Percentiles rank a stretch among this genome's conserved stretches.
These are phyloP conservation scores for Dryadomyces sulphureus DNA, from an alignment of 2,329 filamentous ascomycete species.

Conservation along the genomic window DNA sequence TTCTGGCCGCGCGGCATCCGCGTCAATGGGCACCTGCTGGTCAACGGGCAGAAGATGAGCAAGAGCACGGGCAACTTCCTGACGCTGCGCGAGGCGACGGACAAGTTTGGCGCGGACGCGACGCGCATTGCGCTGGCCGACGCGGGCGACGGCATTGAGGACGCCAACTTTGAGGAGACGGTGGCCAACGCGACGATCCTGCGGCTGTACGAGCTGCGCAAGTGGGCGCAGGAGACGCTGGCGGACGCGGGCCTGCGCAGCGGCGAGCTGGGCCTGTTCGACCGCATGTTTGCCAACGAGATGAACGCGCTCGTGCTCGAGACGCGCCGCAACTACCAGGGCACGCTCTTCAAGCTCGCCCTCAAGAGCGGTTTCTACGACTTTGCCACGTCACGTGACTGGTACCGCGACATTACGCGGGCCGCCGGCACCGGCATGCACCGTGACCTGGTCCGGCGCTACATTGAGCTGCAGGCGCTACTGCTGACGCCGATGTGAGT, in stretches of 20 bases:
- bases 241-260: slow-evolving; percentile 31
- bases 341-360: slow-evolving; percentile 73
- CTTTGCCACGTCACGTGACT: slow-evolving; percentile 55
- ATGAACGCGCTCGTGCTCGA: slow-evolving; percentile 73
- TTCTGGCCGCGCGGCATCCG: slow-evolving; percentile 83
- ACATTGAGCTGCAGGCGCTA: slow-evolving; percentile 56
- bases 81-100: slow-evolving; percentile 69
- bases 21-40: slow-evolving; percentile 80
- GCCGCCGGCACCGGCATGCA: slow-evolving; percentile 77
- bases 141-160: slow-evolving; percentile 83
- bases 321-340: slow-evolving; percentile 62
- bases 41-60: slow-evolving; percentile 98
- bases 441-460: slow-evolving; percentile 60
- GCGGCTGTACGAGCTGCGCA: slow-evolving; percentile 60
- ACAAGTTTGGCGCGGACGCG: slow-evolving; percentile 91
- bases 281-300: slow-evolving; percentile 85
- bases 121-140: slow-evolving; percentile 81
- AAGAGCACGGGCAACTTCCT: slow-evolving; percentile 98
- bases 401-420: slow-evolving; percentile 71
- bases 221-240: slow-evolving; percentile 83
- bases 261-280: slow-evolving; percentile 63
- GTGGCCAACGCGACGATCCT: slow-evolving; percentile 88
- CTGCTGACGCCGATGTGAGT: slow-evolving; percentile 56
- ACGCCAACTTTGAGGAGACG: slow-evolving; percentile 94
- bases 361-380: slow-evolving; percentile 81